Percentiles rank a stretch among this genome's conserved stretches.
These are phyloP conservation scores for Aureobasidium lini DNA, from an alignment of 2,329 filamentous ascomycete genomes.

Conservation along the genomic window DNA sequence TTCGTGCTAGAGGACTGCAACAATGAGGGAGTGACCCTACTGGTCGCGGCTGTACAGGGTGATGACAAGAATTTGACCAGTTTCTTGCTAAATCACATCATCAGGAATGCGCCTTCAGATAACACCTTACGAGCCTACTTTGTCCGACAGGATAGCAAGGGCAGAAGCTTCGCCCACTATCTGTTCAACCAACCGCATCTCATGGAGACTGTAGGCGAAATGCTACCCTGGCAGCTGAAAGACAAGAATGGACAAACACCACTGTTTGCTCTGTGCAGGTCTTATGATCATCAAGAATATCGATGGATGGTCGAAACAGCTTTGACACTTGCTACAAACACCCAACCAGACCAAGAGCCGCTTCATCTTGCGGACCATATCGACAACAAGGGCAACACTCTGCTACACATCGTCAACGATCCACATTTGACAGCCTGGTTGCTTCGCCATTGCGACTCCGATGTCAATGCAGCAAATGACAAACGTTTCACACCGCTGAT, in stretches of 20 bases:
- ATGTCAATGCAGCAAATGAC: slow-evolving; percentile 92
- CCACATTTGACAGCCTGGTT: slow-evolving; percentile 67
- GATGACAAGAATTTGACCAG: slow-evolving; percentile 69
- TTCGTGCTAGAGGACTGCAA: slow-evolving; percentile 76
- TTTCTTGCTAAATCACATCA: slow-evolving; percentile 64
- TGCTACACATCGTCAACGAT: slow-evolving; percentile 93
- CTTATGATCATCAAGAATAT: slow-evolving; percentile 88
- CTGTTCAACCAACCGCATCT: slow-evolving; percentile 83
- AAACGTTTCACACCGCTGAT: slow-evolving; percentile 92
- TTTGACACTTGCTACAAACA: slow-evolving; percentile 62
- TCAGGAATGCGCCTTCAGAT: slow-evolving; percentile 46
- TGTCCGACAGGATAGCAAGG: slow-evolving; percentile 69
- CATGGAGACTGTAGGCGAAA: slow-evolving; percentile 65
- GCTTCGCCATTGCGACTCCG: slow-evolving; percentile 79
- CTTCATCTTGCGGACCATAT: slow-evolving; percentile 89
- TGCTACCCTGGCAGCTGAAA: slow-evolving; percentile 81
- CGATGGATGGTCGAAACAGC: slow-evolving; percentile 78
- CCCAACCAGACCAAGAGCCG: slow-evolving; percentile 70
- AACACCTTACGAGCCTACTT: slow-evolving; percentile 61
- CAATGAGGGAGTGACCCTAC: slow-evolving; percentile 78
- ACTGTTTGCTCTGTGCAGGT: slow-evolving; percentile 86
- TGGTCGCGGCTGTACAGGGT: slow-evolving; percentile 85
- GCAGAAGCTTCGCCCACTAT: slow-evolving; percentile 89
- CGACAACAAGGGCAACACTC: slow-evolving; percentile 84
- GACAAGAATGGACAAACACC: slow-evolving; percentile 99